These are phyloP conservation scores for Fusarium marasasianum DNA, from an alignment of 2,329 filamentous ascomycete species.

Conservation along the genomic window DNA sequence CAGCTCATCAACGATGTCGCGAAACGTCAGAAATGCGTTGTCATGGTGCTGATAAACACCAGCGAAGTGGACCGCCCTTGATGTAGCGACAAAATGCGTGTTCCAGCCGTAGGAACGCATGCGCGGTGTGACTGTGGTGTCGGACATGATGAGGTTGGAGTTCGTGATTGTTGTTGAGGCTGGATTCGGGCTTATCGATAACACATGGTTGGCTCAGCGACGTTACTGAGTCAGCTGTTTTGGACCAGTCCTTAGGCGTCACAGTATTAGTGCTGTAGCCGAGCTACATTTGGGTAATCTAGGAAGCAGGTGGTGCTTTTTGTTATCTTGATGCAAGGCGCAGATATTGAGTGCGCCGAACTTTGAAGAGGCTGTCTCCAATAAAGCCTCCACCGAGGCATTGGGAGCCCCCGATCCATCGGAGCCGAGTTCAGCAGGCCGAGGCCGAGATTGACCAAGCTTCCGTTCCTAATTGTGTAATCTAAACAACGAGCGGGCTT, in stretches of 20 bases:
- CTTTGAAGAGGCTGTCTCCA: background rate
- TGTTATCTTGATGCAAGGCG: background rate
- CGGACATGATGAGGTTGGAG: too few relatives aligned
- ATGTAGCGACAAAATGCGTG: background rate
- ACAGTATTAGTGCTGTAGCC: too few relatives aligned
- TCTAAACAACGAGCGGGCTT: background rate
- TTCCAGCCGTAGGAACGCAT: background rate
- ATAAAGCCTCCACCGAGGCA: background rate
- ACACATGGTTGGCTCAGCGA: too few relatives aligned
- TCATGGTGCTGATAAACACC: background rate
- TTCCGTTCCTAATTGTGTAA: background rate
- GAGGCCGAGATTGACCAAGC: background rate
- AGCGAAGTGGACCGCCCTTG: background rate
- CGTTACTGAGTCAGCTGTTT: too few relatives aligned
- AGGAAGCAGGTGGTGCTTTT: background rate
- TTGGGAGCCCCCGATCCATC: background rate
- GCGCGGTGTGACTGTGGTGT: background rate
- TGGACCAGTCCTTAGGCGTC: too few relatives aligned
- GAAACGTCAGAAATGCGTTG: conserved; percentile 15
- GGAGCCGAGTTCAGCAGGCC: background rate
- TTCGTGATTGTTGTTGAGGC: too few relatives aligned
- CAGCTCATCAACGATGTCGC: conserved; percentile 25
- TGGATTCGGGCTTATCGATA: too few relatives aligned
- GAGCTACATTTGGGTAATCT: too few relatives aligned
- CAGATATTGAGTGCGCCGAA: background rate